phyloP scores from a whole-genome alignment of 1,284 basidiomycete genomes.

The Ceratorhiza oryzae-sativae region DNA sequence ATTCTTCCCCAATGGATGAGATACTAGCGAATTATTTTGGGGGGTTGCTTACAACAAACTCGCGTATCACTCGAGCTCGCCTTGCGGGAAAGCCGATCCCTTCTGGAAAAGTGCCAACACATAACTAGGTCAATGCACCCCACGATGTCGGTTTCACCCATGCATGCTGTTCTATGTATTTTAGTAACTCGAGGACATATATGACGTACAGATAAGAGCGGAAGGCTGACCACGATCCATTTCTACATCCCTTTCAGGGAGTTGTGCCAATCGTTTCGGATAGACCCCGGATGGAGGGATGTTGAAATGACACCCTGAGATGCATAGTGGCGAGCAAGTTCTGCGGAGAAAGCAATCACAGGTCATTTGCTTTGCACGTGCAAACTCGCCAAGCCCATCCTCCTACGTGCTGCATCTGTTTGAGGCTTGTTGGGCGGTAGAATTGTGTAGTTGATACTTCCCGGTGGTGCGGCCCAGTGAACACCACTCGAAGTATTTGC shows the following conservation, averaged over 20 bases:
- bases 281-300: constrained; percentile 40
- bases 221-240: constrained; percentile 22
- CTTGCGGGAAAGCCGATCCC: constrained; percentile 47
- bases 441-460: constrained; percentile 19
- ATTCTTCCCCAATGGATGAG: constrained; percentile 38
- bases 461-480: constrained; percentile 14
- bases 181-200: neutral
- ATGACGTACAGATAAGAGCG: constrained; percentile 8
- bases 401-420: neutral
- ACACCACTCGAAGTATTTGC: constrained; percentile 1
- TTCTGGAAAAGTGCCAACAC: constrained; percentile 57
- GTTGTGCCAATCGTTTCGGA: constrained; percentile 27
- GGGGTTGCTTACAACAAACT: neutral
- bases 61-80: constrained; percentile 25
- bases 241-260: constrained; percentile 23
- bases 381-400: constrained; percentile 7
- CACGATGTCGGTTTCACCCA: constrained; percentile 47
- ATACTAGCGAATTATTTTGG: constrained; percentile 28
- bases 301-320: constrained; percentile 42
- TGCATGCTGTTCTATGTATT: constrained; percentile 43
- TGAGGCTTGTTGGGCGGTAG: constrained; percentile 8
- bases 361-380: constrained; percentile 28
- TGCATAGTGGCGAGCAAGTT: constrained; percentile 40
- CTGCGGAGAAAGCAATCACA: constrained; percentile 37
- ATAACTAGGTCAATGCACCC: constrained; percentile 58